phyloP scores from a whole-genome alignment of 2,329 filamentous ascomycete genomes.

The Dendryphion nanum region DNA sequence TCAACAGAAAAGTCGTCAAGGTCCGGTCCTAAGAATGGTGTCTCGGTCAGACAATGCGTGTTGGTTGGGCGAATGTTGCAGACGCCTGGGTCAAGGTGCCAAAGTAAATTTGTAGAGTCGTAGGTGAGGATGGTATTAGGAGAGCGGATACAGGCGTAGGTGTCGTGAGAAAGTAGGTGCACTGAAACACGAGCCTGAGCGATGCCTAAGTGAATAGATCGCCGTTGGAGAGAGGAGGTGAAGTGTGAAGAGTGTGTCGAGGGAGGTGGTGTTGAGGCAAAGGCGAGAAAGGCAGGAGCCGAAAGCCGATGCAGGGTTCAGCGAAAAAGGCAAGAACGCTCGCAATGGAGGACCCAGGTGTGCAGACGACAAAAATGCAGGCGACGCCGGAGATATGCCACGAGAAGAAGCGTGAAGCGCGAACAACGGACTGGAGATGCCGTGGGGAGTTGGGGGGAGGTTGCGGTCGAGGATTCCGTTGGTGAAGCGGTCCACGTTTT shows the following conservation, averaged over 20 bases:
- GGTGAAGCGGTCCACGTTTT: too few species aligned
- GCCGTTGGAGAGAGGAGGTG: slow-evolving; percentile 21
- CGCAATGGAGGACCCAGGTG: slow-evolving; percentile 8
- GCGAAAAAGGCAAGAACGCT: slow-evolving; percentile 10
- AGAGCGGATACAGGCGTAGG: neutral
- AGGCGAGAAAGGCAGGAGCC: slow-evolving; percentile 5
- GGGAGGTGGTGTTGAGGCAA: slow-evolving; percentile 11
- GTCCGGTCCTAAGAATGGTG: slow-evolving; percentile 23
- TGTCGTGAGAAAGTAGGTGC: neutral
- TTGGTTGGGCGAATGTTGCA: slow-evolving; percentile 4
- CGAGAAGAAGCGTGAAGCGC: slow-evolving; percentile 1
- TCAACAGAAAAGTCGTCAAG: slow-evolving; percentile 19
- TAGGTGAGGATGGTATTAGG: slow-evolving; percentile 3
- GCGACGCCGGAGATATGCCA: slow-evolving; percentile 18
- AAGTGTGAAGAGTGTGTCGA: slow-evolving; percentile 15
- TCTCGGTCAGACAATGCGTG: slow-evolving; percentile 20
- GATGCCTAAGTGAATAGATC: slow-evolving; percentile 43
- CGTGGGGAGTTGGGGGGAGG: neutral
- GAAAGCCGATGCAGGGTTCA: slow-evolving; percentile 6
- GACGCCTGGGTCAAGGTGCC: slow-evolving; percentile 3
- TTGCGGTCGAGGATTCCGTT: too few species aligned
- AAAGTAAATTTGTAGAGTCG: slow-evolving; percentile 15
- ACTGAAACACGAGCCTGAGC: slow-evolving; percentile 28
- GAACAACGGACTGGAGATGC: neutral
- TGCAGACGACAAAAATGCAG: slow-evolving; percentile 7